Evolutionary conservation across 2,329 filamentous ascomycete species (phyloP), one percentile per base, ranked within the genome.

Genomic region (Fusarium sp.): DNA sequence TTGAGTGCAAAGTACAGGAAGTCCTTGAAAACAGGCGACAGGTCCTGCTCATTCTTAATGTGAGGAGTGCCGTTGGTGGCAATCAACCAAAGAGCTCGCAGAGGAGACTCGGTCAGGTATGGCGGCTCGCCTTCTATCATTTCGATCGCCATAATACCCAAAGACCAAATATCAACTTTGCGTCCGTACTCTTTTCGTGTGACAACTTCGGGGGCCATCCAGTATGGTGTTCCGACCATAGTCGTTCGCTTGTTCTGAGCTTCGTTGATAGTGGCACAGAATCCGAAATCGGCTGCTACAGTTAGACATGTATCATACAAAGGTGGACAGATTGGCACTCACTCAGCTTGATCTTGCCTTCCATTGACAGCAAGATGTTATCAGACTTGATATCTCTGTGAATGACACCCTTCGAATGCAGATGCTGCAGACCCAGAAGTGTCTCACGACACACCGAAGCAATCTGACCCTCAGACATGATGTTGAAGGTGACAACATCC

Each of bases 121-220:
- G 96, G 96, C 13, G 96, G 96, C 79, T 98, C 96, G 78, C 95
- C 96, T 82, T 98, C 96, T 70, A 99, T 97, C 96, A 99, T 99
- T 81, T 99, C 96, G 75, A 99, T 98, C 9, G 96, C 94, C 96
- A 99, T 98, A 82, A 99, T 99, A 62, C 96, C 96, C 44, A 99
- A 84, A 62, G 93, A 97, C 96, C 96, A 99, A 72, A 99, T 97
- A 77, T 99, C 96, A 56, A 99, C 95, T 81, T 98, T 99, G 67
- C 95, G 91, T 71, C 96, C 96, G 80, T 99, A 99, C 81, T 98
- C 96, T 80, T 98, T 98, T 41, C 94, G 87, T 8, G 94, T 98
- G 30, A 99, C 96, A 23, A 99, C 95, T 81, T 99, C 96, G 5
- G 96, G 96, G 2, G 96, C 96, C 96, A 99, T 99, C 96, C 96